Evolutionary conservation across 2,329 filamentous ascomycete genomes (phyloP), one percentile per base, ranked within the genome.

Genomic region (Acrocalymma vagum): DNA sequence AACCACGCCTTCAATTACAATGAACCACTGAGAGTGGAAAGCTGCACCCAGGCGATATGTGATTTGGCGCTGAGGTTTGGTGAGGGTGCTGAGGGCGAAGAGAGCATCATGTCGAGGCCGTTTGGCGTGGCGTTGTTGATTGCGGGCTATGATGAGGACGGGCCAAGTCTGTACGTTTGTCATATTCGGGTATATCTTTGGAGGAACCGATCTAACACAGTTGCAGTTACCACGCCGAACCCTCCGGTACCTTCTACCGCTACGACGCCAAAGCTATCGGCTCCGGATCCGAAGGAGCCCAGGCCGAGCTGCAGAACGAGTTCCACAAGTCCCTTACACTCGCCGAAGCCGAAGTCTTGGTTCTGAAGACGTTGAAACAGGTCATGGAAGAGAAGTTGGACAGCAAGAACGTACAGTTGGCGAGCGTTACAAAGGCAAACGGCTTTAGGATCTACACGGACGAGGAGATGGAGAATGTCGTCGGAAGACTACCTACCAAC

Each of bases 381-480:
- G 94, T 99, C 59, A 99, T 99, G 94, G 94, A 99, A 77, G 94
- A 99, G 84, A 99, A 99, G 79, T 81, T 99, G 47, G 94, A 99
- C 71, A 83, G 91, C 53, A 99, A 99, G 84, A 99, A 99, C 69
- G 94, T 99, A 55, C 94, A 99, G 78, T 75, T 99, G 59, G 94
- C 94, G 38, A 97, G 93, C 69, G 94, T 99, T 42, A 99, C 94
- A 51, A 95, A 92, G 80, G 93, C 96, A 57, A 93, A 89, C 76
- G 94, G 94, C 41, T 99, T 99, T 82, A 87, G 90, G 77, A 96
- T 99, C 84, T 99, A 99, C 80, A 88, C 86, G 43, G 94, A 99
- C 63, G 90, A 93, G 66, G 93, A 97, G 78, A 99, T 99, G 94
- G 89, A 89, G 45, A 81, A 84, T 29, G 91, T 96, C 47, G 94